phyloP scores from a whole-genome alignment of 768 basidiomycete genomes.

The Amanita subjunquillea region DNA sequence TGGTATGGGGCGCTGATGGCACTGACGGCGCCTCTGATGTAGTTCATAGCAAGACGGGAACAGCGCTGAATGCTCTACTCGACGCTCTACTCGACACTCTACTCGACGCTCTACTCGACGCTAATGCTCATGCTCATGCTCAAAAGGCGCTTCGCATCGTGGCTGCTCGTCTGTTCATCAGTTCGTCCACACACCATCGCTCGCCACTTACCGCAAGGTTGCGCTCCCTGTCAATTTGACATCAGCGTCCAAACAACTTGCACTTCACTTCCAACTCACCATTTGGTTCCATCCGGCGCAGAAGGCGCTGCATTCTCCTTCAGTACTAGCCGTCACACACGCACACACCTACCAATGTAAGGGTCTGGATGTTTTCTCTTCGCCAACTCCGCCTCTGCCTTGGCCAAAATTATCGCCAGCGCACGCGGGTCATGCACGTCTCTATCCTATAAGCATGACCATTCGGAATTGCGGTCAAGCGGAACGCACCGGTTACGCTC shows the following conservation, averaged over 20 bases:
- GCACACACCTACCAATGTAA: constrained; percentile 65
- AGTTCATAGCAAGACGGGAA: constrained; percentile 25
- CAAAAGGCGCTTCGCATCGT: constrained; percentile 50
- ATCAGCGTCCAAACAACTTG: constrained; percentile 11
- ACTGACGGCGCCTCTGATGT: constrained; percentile 69
- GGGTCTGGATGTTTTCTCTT: constrained; percentile 79
- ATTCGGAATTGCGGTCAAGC: background rate
- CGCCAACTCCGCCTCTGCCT: constrained; percentile 70
- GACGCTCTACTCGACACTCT: background rate
- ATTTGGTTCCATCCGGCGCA: constrained; percentile 92
- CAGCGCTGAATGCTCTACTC: too few relatives aligned
- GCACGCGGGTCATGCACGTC: constrained; percentile 80
- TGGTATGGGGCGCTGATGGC: constrained; percentile 82
- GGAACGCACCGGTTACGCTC: constrained; percentile 78
- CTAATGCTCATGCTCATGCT: constrained; percentile 40
- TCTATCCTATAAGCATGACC: constrained; percentile 26
- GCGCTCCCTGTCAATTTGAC: constrained; percentile 49
- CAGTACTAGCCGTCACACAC: background rate
- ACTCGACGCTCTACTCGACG: constrained; percentile 15
- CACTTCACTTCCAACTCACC: constrained; percentile 40
- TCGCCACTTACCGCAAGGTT: constrained; percentile 57
- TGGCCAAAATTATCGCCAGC: constrained; percentile 64
- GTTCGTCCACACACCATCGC: background rate
- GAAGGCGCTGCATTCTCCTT: constrained; percentile 44
- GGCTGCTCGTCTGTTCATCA: constrained; percentile 31